Percentiles rank a stretch among this genome's conserved stretches.
Evolutionary conservation across 352 stramenopile genomes (phyloP).

Genomic region (Phytophthora sojae): DNA sequence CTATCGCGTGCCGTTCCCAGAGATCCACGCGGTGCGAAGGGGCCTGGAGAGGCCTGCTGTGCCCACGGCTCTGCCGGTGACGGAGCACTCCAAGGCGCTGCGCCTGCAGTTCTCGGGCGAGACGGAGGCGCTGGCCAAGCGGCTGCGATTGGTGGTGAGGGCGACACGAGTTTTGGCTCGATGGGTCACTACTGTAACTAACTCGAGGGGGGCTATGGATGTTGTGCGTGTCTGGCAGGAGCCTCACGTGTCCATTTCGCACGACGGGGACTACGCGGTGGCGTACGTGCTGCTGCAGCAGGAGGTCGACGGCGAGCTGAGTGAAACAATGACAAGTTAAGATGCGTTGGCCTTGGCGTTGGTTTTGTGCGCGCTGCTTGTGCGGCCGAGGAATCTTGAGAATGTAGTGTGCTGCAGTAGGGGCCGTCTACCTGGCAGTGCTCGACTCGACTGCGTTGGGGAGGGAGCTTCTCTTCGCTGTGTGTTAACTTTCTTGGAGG

Average conservation of each 20-base stretch:
- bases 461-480: too few species aligned
- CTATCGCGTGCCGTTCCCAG: slow-evolving; percentile 82
- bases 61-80: slow-evolving; percentile 40
- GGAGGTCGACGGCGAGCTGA: slow-evolving; percentile 4
- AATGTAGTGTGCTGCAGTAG: too few species aligned
- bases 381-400: too few species aligned
- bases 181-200: neutral
- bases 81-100: slow-evolving; percentile 47
- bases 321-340: too few species aligned
- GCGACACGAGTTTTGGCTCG: neutral
- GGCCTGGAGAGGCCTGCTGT: slow-evolving; percentile 4
- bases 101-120: slow-evolving; percentile 68
- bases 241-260: slow-evolving; percentile 65
- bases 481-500: too few species aligned
- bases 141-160: slow-evolving; percentile 61
- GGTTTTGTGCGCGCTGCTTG: slow-evolving; percentile 10
- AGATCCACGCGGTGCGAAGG: slow-evolving; percentile 53
- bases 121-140: slow-evolving; percentile 56
- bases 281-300: slow-evolving; percentile 83
- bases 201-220: neutral
- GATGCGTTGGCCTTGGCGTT: neutral
- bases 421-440: neutral
- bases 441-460: too few species aligned
- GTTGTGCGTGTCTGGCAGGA: neutral
- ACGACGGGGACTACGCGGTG: slow-evolving; percentile 85